Conservation (phyloP, 805 yeast species). For the Pichia phayaonensis region DNA sequence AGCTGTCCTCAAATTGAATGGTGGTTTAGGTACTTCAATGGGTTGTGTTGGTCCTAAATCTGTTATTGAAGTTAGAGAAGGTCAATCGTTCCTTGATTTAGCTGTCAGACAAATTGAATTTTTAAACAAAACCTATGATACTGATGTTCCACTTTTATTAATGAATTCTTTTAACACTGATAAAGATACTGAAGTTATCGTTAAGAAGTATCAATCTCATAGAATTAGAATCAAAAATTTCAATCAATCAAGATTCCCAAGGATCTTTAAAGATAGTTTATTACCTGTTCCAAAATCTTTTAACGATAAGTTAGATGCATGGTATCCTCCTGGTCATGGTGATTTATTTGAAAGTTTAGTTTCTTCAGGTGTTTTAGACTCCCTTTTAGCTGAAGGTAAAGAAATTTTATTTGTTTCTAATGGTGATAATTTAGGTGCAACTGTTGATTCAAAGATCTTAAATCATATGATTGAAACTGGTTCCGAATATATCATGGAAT, state of each 20-base stretch:
- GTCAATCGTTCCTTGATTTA: conserved; percentile 92
- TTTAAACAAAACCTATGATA: conserved; percentile 79
- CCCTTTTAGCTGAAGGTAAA: conserved; percentile 84
- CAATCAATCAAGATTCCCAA: conserved; percentile 96
- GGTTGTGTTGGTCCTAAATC: conserved; percentile 99
- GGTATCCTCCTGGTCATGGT: conserved; percentile 99
- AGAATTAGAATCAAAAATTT: conserved; percentile 91
- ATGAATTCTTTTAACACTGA: conserved; percentile 99
- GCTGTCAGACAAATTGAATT: conserved; percentile 96
- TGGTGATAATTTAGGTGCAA: conserved; percentile 98
- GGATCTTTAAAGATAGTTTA: conserved; percentile 91
- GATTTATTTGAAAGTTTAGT: conserved; percentile 88
- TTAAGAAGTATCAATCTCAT: conserved; percentile 95
- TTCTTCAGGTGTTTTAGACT: conserved; percentile 87
- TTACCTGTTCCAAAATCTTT: conserved; percentile 82
- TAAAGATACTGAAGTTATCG: conserved; percentile 87
- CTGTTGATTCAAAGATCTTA: conserved; percentile 85
- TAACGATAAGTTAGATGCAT: conserved; percentile 70
- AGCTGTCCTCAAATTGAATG: conserved; percentile 93
- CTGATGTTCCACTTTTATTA: conserved; percentile 91
- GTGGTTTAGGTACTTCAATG: conserved; percentile 99
- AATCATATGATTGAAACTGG: conserved; percentile 88
- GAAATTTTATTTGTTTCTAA: conserved; percentile 93
- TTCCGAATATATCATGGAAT: conserved; percentile 95
- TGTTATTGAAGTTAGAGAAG: conserved; percentile 97